Base-by-base conservation (phyloP, 208 protist species). In the Polymyxa betae region DNA sequence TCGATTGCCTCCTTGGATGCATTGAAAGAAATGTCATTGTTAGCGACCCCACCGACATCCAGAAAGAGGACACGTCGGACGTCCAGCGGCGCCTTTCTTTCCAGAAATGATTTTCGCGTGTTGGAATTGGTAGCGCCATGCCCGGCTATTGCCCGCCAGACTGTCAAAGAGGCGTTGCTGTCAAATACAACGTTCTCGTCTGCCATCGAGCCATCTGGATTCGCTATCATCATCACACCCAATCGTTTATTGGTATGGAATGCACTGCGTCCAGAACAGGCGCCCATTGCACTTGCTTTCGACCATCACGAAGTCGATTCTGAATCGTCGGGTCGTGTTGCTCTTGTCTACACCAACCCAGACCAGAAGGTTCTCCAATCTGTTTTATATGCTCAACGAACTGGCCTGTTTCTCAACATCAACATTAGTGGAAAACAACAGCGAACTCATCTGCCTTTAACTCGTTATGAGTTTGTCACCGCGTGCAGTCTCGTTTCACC, bases 121-220 rank as follows among this genome's bases (percentile, higher is more conserved):
- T 12, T 82, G 35, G 72, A 82, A 43, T 35, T 82, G 35, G 72
- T 82, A 12, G 72, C n/a, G 16, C 5, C 72, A 43, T 82, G 72
- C 72, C 72, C 72, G 16, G 5, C 72, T 12, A 82, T 82, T 43
- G 72, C 35, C n/a, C 72, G 72, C n/a, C 72, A 82, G n/a, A 82
- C 72, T 35, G 35, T 82, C 72, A 82, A 43, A 43, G n/a, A 35
- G n/a, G 5, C 16, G 5, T n/a, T 43, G 16, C 5, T 82, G 35
- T 12, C 16, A 43, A 5, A 5, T 60, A 60, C 5, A 29, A 38
- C 72, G 16, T 20, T 82, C 5, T 82, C 72, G 5, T 35, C 72
- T 12, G 12, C 16, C n/a, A 20, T 82, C 12, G 16, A 82, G 35
- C 72, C 72, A n/a, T 82, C 72, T 43, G 72, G 72, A 43, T 82